These are phyloP conservation scores for Thelonectria discophora DNA, from an alignment of 2,329 filamentous ascomycete species.

Conservation along the genomic window DNA sequence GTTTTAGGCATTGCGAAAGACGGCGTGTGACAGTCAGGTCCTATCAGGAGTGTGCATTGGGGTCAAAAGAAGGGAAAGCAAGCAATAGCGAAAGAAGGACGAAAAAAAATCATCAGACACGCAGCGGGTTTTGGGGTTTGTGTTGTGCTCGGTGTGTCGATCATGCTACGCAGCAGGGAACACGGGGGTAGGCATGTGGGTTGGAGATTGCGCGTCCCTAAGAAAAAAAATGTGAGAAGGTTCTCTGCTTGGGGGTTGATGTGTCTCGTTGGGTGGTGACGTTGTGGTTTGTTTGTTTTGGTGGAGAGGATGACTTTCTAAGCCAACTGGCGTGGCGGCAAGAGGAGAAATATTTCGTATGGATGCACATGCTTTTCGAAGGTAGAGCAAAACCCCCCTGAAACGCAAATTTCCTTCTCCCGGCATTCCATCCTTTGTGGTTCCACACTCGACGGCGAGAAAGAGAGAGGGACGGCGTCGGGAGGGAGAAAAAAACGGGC, in stretches of 20 bases:
- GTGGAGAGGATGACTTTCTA: conserved; percentile 8
- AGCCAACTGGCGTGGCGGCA: conserved; percentile 7
- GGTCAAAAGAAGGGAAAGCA: background rate
- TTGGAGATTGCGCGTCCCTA: conserved; percentile 16
- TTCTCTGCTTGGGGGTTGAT: background rate
- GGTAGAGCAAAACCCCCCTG: conserved; percentile 7
- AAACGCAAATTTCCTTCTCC: conserved; percentile 20
- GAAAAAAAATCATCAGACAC: background rate
- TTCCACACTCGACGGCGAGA: conserved; percentile 13
- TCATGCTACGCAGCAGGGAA: background rate
- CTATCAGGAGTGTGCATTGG: background rate
- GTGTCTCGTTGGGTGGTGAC: conserved; percentile 6
- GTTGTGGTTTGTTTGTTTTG: background rate
- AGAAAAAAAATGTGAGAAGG: background rate
- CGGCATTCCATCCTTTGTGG: conserved; percentile 18
- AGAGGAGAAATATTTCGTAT: background rate
- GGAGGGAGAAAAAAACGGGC: conserved; percentile 10
- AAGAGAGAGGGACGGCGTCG: background rate
- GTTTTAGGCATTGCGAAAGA: conserved; percentile 5
- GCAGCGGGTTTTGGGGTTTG: background rate
- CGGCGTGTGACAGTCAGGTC: background rate
- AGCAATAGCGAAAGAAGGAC: too few relatives aligned
- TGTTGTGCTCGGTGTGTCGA: background rate
- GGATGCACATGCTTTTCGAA: too few relatives aligned
- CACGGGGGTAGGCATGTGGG: conserved; percentile 6